Evolutionary conservation across 2,329 filamentous ascomycete species (phyloP).

Genomic region (Tolypocladium pustulatum): DNA sequence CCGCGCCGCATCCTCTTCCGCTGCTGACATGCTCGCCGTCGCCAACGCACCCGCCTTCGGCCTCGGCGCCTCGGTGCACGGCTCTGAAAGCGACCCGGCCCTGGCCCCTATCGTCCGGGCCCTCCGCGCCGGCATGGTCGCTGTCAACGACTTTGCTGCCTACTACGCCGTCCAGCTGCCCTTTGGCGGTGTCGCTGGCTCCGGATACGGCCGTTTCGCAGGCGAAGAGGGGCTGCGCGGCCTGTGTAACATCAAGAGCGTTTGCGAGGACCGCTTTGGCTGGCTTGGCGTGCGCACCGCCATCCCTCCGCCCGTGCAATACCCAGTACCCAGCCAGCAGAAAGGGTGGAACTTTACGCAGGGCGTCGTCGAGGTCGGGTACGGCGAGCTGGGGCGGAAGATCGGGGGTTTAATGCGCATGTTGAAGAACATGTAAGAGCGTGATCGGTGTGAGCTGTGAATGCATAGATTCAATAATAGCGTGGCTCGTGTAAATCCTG

Average conservation of each 20-base stretch:
- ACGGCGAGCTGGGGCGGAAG: slow-evolving; percentile 33
- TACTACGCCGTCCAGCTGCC: slow-evolving; percentile 92
- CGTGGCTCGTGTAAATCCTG: too few relatives aligned
- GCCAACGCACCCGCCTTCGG: slow-evolving; percentile 81
- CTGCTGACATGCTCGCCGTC: slow-evolving; percentile 56
- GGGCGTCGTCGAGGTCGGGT: slow-evolving; percentile 51
- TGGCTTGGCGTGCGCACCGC: slow-evolving; percentile 57
- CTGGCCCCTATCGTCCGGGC: slow-evolving; percentile 55
- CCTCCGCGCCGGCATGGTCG: slow-evolving; percentile 79
- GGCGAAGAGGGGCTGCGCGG: slow-evolving; percentile 79
- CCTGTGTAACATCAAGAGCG: slow-evolving; percentile 77
- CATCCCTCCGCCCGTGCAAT: slow-evolving; percentile 72
- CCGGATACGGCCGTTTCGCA: slow-evolving; percentile 86
- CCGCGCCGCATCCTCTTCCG: slow-evolving; percentile 52
- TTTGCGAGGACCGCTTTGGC: slow-evolving; percentile 65
- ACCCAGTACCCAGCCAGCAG: slow-evolving; percentile 60
- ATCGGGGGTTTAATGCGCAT: slow-evolving; percentile 28
- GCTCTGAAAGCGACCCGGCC: slow-evolving; percentile 47
- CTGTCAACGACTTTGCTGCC: slow-evolving; percentile 89
- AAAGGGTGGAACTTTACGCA: slow-evolving; percentile 55
- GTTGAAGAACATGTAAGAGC: slow-evolving; percentile 28
- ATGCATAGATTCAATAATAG: neutral
- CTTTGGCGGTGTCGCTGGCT: slow-evolving; percentile 84
- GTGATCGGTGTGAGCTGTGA: neutral
- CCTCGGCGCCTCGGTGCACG: slow-evolving; percentile 83